phyloP scores from a whole-genome alignment of 1,284 basidiomycete species.

The Ganoderma multipileum region DNA sequence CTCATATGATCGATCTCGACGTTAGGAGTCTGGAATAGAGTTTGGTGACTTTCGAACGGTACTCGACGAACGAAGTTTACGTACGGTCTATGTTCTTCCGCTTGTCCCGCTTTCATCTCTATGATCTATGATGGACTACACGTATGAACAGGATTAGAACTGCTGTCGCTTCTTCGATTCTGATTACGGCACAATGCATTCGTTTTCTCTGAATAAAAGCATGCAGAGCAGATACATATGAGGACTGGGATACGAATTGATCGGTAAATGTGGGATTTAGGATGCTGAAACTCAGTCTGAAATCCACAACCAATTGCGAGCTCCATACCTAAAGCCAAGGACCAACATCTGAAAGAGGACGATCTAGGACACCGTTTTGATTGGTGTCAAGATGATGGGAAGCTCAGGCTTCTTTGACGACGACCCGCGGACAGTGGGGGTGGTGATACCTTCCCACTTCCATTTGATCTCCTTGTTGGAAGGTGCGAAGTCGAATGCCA shows the following conservation, averaged over 20 bases:
- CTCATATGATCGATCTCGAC: neutral
- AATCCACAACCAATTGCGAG: too few relatives aligned
- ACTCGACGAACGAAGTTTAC: neutral
- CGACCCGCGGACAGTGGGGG: slow-evolving; percentile 22
- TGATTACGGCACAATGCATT: too few relatives aligned
- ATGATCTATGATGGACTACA: neutral
- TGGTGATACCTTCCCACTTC: slow-evolving; percentile 22
- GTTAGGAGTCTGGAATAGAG: neutral
- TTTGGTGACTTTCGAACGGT: neutral
- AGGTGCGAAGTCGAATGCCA: slow-evolving; percentile 18
- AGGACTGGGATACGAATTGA: neutral
- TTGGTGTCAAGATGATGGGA: neutral
- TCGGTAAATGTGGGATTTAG: neutral
- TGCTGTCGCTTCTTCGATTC: too few relatives aligned
- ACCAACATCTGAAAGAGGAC: neutral
- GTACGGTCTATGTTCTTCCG: neutral
- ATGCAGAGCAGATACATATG: neutral
- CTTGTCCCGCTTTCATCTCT: neutral
- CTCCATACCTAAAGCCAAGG: too few relatives aligned
- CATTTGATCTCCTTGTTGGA: slow-evolving; percentile 26
- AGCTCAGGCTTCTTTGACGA: slow-evolving; percentile 16
- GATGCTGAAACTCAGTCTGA: neutral
- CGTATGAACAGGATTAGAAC: neutral
- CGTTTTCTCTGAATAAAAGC: too few relatives aligned
- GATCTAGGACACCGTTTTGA: neutral